A percentile compares a stretch with the other conserved stretches of the same genome.
Conservation (phyloP, 2,329 filamentous ascomycete genomes). For the Alternaria angustiovoidea region DNA sequence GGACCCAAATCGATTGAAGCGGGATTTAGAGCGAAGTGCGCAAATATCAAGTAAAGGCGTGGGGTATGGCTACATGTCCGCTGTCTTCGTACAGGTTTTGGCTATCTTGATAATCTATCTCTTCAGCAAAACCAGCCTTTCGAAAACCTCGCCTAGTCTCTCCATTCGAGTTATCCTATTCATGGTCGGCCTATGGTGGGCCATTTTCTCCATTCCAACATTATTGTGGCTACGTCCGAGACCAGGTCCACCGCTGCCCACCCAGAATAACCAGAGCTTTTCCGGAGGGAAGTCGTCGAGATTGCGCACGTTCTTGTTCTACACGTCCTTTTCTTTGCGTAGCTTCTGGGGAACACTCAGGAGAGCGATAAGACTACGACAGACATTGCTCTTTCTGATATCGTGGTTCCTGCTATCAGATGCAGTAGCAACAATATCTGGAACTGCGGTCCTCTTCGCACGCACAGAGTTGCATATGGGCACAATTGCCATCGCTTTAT, state of each 20-base stretch:
- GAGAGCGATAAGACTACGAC: constrained; percentile 72
- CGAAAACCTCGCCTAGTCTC: constrained; percentile 77
- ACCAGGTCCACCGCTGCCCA: constrained; percentile 78
- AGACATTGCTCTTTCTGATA: constrained; percentile 77
- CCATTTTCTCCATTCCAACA: constrained; percentile 82
- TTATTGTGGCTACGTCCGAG: constrained; percentile 83
- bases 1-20: constrained; percentile 55
- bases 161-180: constrained; percentile 83
- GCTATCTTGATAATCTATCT: constrained; percentile 76
- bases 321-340: constrained; percentile 82
- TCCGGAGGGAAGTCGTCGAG: constrained; percentile 17
- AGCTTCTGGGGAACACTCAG: constrained; percentile 80
- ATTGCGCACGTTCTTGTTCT: constrained; percentile 61
- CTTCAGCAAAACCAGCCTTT: constrained; percentile 46
- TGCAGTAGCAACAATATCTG: constrained; percentile 89
- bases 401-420: constrained; percentile 95
- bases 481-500: constrained; percentile 82
- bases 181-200: constrained; percentile 87
- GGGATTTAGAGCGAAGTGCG: constrained; percentile 79
- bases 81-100: constrained; percentile 79
- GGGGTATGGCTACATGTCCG: constrained; percentile 86
- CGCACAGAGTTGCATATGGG: constrained; percentile 90
- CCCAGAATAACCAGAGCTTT: constrained; percentile 24
- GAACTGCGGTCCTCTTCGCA: constrained; percentile 92
- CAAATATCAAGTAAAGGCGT: constrained; percentile 88